Base-by-base conservation (phyloP, 2,329 filamentous ascomycete species). In the Dactylellina drechsleri region DNA sequence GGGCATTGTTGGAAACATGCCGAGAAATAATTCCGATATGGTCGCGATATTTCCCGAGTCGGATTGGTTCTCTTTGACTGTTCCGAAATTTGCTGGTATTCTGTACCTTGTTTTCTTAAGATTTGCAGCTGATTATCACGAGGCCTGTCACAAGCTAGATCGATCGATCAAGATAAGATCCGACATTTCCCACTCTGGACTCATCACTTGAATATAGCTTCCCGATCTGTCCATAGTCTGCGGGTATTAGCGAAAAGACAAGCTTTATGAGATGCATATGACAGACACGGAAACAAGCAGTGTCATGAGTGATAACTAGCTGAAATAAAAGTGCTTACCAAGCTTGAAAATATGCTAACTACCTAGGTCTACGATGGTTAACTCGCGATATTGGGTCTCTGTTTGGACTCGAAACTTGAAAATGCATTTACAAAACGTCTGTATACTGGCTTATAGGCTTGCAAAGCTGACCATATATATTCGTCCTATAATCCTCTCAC, bases 171-270 rank as follows among this genome's bases (percentile, higher is more conserved):
- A 71, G 59, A 72, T 72, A 72, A 72, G 59, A 66, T 72, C 60
- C 59, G 67, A 65, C 54, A n/a, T 15, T 47, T 47, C 43, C 40
- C 36, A 68, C 26, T 47, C 49, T 36, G 43, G 43, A 47, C 65
- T 60, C 26, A 47, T 53, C 56, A 50, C 26, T 56, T n/a, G 20
- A 45, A 43, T 58, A 26, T 16, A 72, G 67, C 67, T 72, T 72
- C 67, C 60, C 65, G 23, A 59, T 72, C 54, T 31, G 58, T 71
- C 43, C 5, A 31, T 64, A 57, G 58, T 28, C 5, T 4, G 36
- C 58, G 58, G 66, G 50, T 71, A 71, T 54, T 62, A 71, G 66
- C 66, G 66, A 71, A 45, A 43, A 28, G 43, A 52, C 43, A 36
- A 36, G 31, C 31, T 36, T 36, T 36, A 26, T 36, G 13, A 13